phyloP scores from a whole-genome alignment of 2,329 filamentous ascomycete genomes.

The Aspergillus sp. region DNA sequence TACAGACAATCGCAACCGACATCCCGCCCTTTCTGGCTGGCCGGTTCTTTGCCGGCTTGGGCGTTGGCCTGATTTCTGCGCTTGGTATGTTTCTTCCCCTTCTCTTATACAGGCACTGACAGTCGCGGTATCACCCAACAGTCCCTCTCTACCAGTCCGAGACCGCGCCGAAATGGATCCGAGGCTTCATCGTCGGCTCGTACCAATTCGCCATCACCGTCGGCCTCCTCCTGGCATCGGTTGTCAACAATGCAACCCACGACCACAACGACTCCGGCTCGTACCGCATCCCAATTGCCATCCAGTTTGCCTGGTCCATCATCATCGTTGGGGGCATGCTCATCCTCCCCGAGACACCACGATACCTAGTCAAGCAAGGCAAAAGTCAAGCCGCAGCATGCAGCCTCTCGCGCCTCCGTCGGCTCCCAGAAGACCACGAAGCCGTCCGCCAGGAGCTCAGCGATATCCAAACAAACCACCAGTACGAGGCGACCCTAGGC shows the following conservation, averaged over 20 bases:
- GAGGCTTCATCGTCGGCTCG: conserved; percentile 72
- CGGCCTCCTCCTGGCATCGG: conserved; percentile 70
- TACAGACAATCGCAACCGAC: conserved; percentile 31
- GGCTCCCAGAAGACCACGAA: conserved; percentile 36
- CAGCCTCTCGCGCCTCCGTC: conserved; percentile 66
- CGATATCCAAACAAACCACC: conserved; percentile 76
- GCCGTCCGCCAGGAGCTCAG: too few relatives aligned
- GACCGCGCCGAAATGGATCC: conserved; percentile 69
- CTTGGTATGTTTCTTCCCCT: too few relatives aligned
- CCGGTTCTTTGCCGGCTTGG: conserved; percentile 50
- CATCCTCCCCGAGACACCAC: conserved; percentile 77
- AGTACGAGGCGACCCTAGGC: conserved; percentile 65
- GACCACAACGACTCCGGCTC: conserved; percentile 60
- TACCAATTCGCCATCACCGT: conserved; percentile 82
- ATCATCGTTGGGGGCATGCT: conserved; percentile 71
- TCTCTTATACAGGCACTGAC: too few relatives aligned
- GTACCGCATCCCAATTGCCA: conserved; percentile 75
- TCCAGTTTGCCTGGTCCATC: conserved; percentile 78
- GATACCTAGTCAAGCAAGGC: conserved; percentile 78
- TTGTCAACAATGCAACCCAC: conserved; percentile 70
- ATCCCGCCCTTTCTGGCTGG: conserved; percentile 47
- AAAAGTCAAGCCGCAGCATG: conserved; percentile 63
- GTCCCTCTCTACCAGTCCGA: conserved; percentile 75
- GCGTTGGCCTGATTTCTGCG: conserved; percentile 73
- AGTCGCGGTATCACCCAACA: conserved; percentile 45